Evolutionary conservation across 2,329 filamentous ascomycete species (phyloP).

Genomic region (Trematosphaeria pertusa): DNA sequence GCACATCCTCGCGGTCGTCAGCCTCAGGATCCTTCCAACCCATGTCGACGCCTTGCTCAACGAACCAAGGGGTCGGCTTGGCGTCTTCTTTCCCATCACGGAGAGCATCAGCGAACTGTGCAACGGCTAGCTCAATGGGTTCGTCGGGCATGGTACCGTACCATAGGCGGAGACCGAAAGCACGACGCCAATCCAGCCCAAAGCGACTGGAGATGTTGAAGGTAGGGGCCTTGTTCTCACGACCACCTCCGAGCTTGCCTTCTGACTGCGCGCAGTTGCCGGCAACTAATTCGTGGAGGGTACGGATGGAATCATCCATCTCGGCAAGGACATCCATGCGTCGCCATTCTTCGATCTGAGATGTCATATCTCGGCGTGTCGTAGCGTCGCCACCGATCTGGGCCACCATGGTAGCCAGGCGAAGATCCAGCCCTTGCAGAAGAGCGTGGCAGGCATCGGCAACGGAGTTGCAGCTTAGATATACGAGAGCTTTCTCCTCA

Average conservation of each 20-base stretch:
- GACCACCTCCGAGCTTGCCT: slow-evolving; percentile 73
- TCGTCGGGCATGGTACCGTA: slow-evolving; percentile 77
- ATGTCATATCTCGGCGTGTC: slow-evolving; percentile 75
- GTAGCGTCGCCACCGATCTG: slow-evolving; percentile 78
- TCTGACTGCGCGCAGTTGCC: slow-evolving; percentile 87
- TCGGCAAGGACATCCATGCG: slow-evolving; percentile 84
- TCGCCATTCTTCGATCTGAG: slow-evolving; percentile 85
- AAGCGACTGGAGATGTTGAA: slow-evolving; percentile 87
- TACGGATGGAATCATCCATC: slow-evolving; percentile 81
- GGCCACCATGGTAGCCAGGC: slow-evolving; percentile 82
- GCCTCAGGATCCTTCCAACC: slow-evolving; percentile 68
- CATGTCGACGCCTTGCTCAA: slow-evolving; percentile 64
- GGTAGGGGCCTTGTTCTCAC: slow-evolving; percentile 80
- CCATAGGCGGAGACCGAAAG: slow-evolving; percentile 90
- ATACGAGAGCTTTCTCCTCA: slow-evolving; percentile 85
- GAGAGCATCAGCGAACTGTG: slow-evolving; percentile 76
- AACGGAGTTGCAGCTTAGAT: slow-evolving; percentile 79
- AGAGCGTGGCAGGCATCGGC: slow-evolving; percentile 83
- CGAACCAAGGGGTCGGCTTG: slow-evolving; percentile 74
- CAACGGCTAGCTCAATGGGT: slow-evolving; percentile 74
- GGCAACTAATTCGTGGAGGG: slow-evolving; percentile 86
- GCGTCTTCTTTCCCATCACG: slow-evolving; percentile 71
- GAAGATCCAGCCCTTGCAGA: slow-evolving; percentile 76
- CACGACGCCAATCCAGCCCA: slow-evolving; percentile 88
- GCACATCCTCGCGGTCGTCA: slow-evolving; percentile 72